These are phyloP conservation scores for Ilex asprella DNA, from an alignment of 257 asterid genomes.

Conservation along the genomic window DNA sequence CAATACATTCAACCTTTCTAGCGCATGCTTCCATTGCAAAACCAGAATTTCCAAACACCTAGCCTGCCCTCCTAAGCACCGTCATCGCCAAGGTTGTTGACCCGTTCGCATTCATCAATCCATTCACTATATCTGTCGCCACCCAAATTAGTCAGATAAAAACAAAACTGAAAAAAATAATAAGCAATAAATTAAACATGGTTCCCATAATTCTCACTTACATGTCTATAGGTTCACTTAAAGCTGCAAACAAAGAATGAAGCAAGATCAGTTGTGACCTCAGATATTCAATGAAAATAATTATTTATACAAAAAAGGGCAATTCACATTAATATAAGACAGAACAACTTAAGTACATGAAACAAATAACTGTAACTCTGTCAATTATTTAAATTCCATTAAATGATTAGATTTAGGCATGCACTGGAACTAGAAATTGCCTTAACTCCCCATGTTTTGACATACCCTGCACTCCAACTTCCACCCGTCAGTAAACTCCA, in stretches of 20 bases:
- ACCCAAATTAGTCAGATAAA: background rate
- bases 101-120: constrained; percentile 96
- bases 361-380: no score
- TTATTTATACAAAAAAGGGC: no score
- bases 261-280: background rate
- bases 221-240: constrained; percentile 78
- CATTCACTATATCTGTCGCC: constrained; percentile 76
- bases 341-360: no score
- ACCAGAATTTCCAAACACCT: background rate
- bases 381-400: no score
- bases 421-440: no score
- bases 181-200: background rate
- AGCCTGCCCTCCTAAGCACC: constrained; percentile 28
- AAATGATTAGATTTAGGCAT: no score
- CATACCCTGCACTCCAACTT: no score
- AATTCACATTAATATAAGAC: no score
- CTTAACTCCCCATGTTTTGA: no score
- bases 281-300: no score
- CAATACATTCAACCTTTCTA: no score
- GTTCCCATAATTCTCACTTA: constrained; percentile 24
- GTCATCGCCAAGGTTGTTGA: constrained; percentile 47
- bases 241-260: constrained; percentile 32
- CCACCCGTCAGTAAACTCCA: no score
- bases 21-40: background rate
- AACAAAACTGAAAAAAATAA: background rate